phyloP scores from a whole-genome alignment of 2,329 filamentous ascomycete species.

The Calonectria hongkongensis region DNA sequence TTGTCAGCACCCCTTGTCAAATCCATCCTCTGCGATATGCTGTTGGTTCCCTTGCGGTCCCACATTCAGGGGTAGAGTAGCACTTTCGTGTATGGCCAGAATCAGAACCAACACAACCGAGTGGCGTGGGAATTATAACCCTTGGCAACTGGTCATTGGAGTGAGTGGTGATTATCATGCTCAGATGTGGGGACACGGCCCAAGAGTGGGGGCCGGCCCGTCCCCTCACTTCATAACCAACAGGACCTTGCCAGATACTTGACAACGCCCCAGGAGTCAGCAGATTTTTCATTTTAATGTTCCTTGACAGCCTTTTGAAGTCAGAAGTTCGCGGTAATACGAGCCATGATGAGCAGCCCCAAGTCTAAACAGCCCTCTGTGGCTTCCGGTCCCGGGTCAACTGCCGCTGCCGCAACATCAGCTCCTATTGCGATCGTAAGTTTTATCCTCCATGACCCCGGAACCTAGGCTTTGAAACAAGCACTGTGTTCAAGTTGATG shows the following conservation, averaged over 20 bases:
- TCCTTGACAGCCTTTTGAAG: not conserved
- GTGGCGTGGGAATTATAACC: too few relatives aligned
- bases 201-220: not conserved
- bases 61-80: not conserved
- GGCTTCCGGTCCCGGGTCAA: constrained; percentile 33
- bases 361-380: constrained; percentile 17
- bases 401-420: constrained; percentile 27
- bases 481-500: not conserved
- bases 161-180: not conserved
- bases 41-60: not conserved
- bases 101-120: not conserved
- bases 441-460: not conserved
- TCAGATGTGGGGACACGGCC: not conserved
- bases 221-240: not conserved
- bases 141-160: too few relatives aligned
- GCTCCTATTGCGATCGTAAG: constrained; percentile 42
- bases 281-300: not conserved
- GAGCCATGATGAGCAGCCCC: not conserved
- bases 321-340: not conserved
- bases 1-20: not conserved
- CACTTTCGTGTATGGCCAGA: not conserved
- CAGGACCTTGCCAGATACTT: not conserved
- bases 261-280: not conserved
- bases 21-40: not conserved
- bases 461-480: not conserved